These are phyloP conservation scores for Talaromyces sp. DNA, from an alignment of 2,329 filamentous ascomycete species.

Conservation along the genomic window DNA sequence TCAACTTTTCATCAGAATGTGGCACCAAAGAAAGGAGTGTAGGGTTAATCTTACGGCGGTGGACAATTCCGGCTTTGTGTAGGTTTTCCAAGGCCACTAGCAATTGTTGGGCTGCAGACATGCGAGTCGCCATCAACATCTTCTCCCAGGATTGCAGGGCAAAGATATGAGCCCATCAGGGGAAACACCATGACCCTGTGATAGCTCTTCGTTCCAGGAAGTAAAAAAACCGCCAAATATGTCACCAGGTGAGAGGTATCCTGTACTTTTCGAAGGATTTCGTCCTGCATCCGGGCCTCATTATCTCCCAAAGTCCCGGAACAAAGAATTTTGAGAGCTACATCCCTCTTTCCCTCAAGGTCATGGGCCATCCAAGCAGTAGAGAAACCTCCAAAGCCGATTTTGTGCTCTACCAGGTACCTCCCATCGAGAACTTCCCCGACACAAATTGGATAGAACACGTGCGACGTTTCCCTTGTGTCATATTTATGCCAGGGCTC, in stretches of 20 bases:
- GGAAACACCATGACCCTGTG: conserved; percentile 21
- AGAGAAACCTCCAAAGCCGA: conserved; percentile 19
- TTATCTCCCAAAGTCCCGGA: conserved; percentile 14
- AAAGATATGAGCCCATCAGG: conserved; percentile 17
- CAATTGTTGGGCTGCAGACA: conserved; percentile 25
- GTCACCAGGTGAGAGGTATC: conserved; percentile 18
- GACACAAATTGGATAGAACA: neutral
- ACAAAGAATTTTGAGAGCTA: conserved; percentile 21
- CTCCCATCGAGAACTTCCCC: conserved; percentile 16
- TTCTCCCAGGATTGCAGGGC: conserved; percentile 6
- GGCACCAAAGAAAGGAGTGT: neutral
- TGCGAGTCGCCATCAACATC: conserved; percentile 18
- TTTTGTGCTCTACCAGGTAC: conserved; percentile 22
- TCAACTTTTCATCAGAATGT: conserved; percentile 10
- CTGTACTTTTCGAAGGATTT: too few species aligned
- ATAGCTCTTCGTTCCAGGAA: conserved; percentile 12
- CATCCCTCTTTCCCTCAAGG: conserved; percentile 15
- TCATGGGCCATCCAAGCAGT: conserved; percentile 25
- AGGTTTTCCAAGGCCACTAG: conserved; percentile 20
- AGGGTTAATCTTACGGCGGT: conserved; percentile 18
- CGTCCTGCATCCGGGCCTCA: conserved; percentile 16
- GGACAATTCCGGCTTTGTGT: conserved; percentile 22
- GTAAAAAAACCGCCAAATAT: conserved; percentile 16
- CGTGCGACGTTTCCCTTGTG: neutral
- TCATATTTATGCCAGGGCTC: too few species aligned